These are phyloP conservation scores for Torrubiella hemipterigena DNA, from an alignment of 2,329 filamentous ascomycete genomes.

Conservation along the genomic window DNA sequence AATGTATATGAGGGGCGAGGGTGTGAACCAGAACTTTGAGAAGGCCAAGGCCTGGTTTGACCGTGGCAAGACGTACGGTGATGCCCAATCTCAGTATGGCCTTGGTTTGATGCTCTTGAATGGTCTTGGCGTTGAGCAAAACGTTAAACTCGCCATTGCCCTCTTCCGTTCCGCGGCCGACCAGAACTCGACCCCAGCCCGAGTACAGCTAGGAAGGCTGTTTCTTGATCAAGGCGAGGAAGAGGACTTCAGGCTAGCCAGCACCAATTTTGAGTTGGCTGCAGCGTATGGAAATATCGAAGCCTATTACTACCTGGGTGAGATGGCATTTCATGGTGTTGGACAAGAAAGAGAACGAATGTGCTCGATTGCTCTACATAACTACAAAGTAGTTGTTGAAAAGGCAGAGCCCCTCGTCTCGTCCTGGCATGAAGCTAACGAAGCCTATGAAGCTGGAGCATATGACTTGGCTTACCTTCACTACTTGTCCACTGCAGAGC, in stretches of 20 bases:
- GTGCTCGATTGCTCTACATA: conserved; percentile 64
- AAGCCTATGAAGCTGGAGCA: conserved; percentile 69
- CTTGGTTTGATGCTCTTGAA: conserved; percentile 74
- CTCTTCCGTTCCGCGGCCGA: conserved; percentile 71
- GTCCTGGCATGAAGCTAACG: conserved; percentile 72
- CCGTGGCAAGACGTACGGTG: conserved; percentile 61
- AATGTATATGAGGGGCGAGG: conserved; percentile 84
- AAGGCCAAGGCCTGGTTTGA: conserved; percentile 75
- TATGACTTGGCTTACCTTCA: conserved; percentile 67
- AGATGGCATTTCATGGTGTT: conserved; percentile 71
- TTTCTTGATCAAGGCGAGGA: conserved; percentile 71
- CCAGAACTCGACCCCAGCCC: conserved; percentile 67
- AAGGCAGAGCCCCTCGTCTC: conserved; percentile 62
- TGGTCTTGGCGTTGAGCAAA: conserved; percentile 59
- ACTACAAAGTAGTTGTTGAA: conserved; percentile 73
- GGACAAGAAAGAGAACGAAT: conserved; percentile 70
- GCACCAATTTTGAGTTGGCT: conserved; percentile 79
- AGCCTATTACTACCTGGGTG: conserved; percentile 83
- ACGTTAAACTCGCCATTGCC: conserved; percentile 60
- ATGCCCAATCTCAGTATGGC: conserved; percentile 74
- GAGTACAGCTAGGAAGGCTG: conserved; percentile 71
- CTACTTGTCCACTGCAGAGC: conserved; percentile 81
- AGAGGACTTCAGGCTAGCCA: conserved; percentile 63
- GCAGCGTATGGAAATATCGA: conserved; percentile 75
- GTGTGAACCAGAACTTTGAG: conserved; percentile 64